Conservation (phyloP, 208 protist species). For the Angomonas deanei region DNA sequence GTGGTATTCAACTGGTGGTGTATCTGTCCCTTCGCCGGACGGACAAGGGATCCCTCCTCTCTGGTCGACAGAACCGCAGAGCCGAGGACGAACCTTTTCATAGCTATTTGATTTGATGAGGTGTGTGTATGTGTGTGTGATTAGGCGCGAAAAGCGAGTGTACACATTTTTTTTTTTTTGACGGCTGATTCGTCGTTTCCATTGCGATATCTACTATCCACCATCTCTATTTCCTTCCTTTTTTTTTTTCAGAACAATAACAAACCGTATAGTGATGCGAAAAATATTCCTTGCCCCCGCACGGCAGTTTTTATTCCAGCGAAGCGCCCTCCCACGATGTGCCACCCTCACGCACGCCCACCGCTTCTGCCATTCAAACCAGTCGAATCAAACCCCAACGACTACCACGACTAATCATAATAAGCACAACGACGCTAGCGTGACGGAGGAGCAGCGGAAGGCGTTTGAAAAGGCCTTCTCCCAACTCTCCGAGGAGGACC, state of each 20-base stretch:
- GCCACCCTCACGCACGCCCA: not conserved
- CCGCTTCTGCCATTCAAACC: too few relatives aligned
- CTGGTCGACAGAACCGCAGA: not conserved
- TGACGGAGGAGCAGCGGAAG: not conserved
- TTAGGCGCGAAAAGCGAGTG: too few relatives aligned
- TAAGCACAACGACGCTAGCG: not conserved
- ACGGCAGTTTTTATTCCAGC: not conserved
- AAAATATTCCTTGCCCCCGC: too few relatives aligned
- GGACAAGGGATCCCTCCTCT: not conserved
- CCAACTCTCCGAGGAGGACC: constrained; percentile 54
- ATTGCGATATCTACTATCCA: too few relatives aligned
- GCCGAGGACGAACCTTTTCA: not conserved
- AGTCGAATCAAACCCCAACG: too few relatives aligned
- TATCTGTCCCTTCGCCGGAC: not conserved
- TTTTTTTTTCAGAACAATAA: too few relatives aligned
- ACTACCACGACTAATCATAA: not conserved
- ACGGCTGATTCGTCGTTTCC: too few relatives aligned
- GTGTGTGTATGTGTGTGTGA: too few relatives aligned
- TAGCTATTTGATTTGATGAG: not conserved
- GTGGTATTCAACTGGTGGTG: not conserved
- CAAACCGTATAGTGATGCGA: too few relatives aligned
- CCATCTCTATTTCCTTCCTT: too few relatives aligned
- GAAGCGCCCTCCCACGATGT: not conserved
- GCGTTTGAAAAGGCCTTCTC: constrained; percentile 5
- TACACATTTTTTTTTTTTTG: too few relatives aligned